Evolutionary conservation across 2,329 filamentous ascomycete species (phyloP), one percentile per base, ranked within the genome.

Genomic region (Didymella arachidicola): DNA sequence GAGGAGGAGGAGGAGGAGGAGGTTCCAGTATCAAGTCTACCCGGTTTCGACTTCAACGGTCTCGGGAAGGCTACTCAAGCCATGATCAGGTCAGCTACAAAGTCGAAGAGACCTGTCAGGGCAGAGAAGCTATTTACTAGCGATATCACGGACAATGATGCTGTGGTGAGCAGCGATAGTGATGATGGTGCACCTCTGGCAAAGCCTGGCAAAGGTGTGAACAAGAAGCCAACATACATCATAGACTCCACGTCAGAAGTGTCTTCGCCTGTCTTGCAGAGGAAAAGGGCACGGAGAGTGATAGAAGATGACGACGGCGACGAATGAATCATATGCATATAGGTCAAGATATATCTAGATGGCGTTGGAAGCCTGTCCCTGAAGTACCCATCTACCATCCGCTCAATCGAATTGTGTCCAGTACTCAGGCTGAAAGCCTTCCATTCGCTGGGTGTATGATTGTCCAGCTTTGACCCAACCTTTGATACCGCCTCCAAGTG

Each of bases 401-500:
- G 29, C 29, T 59, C 51, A 65, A n/a, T 67, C 63, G 36, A 79
- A 71, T 54, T 78, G 71, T 64, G 73, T 72, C 79, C 79, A 81
- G 59, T 80, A 77, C 42, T 75, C 71, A 44, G 73, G 65, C 43
- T 77, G 69, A 56, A 73, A 80, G 25, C 77, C 77, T 61, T 80
- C 78, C 69, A 80, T 75, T 10, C 76, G 66, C 53, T 71, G 57
- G 34, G 69, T 78, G 60, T 72, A 81, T 30, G 69, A 57, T 16
- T 69, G 68, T 16, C 79, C 79, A 22, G 67, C 75, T 57, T 77
- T 79, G 8, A 81, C 77, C 79, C 79, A 81, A 0, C 77, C 79
- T 60, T 81, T 81, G 55, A 81, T 75, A 16, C 79, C 79, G 16
- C 77, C 79, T 56, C 74, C 77, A 18, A 81, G 66, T 8, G 78